Conservation (phyloP, 2,329 filamentous ascomycete genomes). For the Myriangium duriaei region DNA sequence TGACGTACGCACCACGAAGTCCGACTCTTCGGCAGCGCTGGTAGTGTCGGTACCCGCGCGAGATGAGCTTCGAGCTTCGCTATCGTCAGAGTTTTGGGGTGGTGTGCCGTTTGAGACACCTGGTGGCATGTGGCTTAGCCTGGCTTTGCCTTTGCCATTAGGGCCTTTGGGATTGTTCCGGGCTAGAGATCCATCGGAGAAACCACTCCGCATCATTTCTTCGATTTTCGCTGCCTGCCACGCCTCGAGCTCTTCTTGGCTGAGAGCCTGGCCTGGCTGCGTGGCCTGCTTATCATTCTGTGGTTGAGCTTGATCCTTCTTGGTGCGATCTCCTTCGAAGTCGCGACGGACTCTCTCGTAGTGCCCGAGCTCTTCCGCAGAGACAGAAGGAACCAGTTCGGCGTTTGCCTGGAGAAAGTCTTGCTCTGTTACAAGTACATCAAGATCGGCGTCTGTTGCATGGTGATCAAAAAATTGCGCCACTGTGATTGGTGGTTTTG, state of each 20-base stretch:
- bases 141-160: slow-evolving; percentile 1
- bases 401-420: slow-evolving; percentile 73
- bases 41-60: slow-evolving; percentile 17
- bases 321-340: slow-evolving; percentile 56
- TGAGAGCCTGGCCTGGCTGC: background rate
- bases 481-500: slow-evolving; percentile 51
- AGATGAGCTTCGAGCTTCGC: slow-evolving; percentile 17
- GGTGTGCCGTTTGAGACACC: slow-evolving; percentile 1
- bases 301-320: slow-evolving; percentile 29
- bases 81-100: background rate
- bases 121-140: background rate
- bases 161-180: slow-evolving; percentile 1
- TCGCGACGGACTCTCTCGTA: slow-evolving; percentile 72
- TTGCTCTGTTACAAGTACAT: slow-evolving; percentile 76
- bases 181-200: slow-evolving; percentile 7
- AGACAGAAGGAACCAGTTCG: slow-evolving; percentile 89
- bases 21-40: slow-evolving; percentile 25
- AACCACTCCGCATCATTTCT: slow-evolving; percentile 11
- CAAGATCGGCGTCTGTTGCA: slow-evolving; percentile 67
- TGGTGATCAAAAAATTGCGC: slow-evolving; percentile 95
- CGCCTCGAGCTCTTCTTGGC: slow-evolving; percentile 4
- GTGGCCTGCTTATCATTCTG: background rate
- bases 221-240: slow-evolving; percentile 9
- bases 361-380: slow-evolving; percentile 78
- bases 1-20: slow-evolving; percentile 30